These are phyloP conservation scores for Blastocystis sp. DNA, from an alignment of 352 stramenopile species.

Conservation along the genomic window DNA sequence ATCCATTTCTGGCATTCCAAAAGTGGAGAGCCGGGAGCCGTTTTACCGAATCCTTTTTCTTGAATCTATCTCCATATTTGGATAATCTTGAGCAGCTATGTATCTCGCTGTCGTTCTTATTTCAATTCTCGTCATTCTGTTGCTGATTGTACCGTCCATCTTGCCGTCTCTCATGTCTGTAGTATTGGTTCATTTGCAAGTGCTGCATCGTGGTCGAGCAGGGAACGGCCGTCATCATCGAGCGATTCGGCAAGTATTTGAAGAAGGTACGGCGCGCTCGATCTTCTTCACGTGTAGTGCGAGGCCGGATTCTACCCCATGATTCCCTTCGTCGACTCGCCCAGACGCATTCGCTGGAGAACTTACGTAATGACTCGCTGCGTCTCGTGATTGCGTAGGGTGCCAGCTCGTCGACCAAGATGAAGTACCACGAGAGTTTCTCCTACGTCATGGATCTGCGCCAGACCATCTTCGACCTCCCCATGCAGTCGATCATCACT, in stretches of 20 bases:
- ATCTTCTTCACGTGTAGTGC: conserved; percentile 48
- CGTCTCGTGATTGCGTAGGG: conserved; percentile 30
- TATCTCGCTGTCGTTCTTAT: neutral
- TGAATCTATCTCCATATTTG: neutral
- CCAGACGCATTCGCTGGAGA: conserved; percentile 72
- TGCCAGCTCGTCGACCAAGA: neutral
- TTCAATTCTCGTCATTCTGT: neutral
- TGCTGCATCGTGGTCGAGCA: conserved; percentile 73
- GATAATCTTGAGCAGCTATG: neutral
- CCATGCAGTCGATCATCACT: conserved; percentile 76
- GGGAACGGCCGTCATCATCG: conserved; percentile 76
- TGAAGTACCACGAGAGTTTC: conserved; percentile 14
- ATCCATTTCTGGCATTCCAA: conserved; percentile 37
- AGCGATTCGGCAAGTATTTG: conserved; percentile 75
- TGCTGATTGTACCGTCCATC: neutral
- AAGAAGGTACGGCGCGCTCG: conserved; percentile 2
- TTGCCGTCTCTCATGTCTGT: neutral
- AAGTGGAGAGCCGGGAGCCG: neutral
- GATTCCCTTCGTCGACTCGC: conserved; percentile 76
- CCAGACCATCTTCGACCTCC: conserved; percentile 65
- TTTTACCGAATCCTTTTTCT: neutral
- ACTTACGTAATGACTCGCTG: neutral
- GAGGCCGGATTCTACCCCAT: conserved; percentile 75
- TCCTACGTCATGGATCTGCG: conserved; percentile 50
- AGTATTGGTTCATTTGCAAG: conserved; percentile 71